phyloP scores from a whole-genome alignment of 1,284 basidiomycete genomes.

The Microbotryum silenes-acaulis region DNA sequence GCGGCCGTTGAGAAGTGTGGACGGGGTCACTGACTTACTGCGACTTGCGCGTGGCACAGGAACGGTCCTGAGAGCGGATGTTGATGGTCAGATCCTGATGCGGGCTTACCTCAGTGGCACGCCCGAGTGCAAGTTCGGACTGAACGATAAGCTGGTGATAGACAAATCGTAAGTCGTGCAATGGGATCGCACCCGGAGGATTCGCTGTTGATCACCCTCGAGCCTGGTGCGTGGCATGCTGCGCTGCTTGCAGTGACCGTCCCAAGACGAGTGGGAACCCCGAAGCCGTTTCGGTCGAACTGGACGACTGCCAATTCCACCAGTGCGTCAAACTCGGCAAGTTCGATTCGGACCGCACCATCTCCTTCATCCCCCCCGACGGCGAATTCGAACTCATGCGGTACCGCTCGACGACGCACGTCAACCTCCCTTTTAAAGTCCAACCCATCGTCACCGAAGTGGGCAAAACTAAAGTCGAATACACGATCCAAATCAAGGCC shows the following conservation, averaged over 20 bases:
- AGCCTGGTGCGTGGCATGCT: neutral
- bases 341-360: slow-evolving; percentile 85
- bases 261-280: slow-evolving; percentile 13
- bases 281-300: slow-evolving; percentile 60
- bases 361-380: slow-evolving; percentile 95
- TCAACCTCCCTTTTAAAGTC: slow-evolving; percentile 84
- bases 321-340: slow-evolving; percentile 93
- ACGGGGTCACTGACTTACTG: neutral
- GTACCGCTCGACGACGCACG: slow-evolving; percentile 93
- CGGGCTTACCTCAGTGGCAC: slow-evolving; percentile 92
- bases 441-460: slow-evolving; percentile 89
- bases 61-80: slow-evolving; percentile 85
- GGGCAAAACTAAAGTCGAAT: slow-evolving; percentile 83
- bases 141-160: slow-evolving; percentile 96
- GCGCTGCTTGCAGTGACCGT: neutral
- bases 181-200: neutral
- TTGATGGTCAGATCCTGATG: slow-evolving; percentile 97
- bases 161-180: slow-evolving; percentile 46
- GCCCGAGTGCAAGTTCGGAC: slow-evolving; percentile 94
- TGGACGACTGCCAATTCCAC: slow-evolving; percentile 97
- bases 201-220: neutral
- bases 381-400: slow-evolving; percentile 99
- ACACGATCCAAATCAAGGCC: slow-evolving; percentile 78
- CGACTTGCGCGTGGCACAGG: slow-evolving; percentile 60
- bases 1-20: neutral